phyloP scores from a whole-genome alignment of 345 rosid genomes.

The Gossypium herbaceum region DNA sequence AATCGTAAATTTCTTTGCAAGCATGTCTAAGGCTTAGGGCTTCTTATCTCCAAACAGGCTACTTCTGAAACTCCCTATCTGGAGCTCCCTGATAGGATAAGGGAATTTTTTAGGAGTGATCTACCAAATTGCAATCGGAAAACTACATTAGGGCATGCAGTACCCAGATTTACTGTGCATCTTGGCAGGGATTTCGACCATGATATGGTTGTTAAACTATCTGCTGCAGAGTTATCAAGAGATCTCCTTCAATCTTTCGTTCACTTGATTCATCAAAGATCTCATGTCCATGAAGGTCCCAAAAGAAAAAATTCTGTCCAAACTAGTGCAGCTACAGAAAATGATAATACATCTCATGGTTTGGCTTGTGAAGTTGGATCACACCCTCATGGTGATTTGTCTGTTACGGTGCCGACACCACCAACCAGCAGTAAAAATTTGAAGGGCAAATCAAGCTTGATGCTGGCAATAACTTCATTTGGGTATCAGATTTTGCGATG shows the following conservation, averaged over 20 bases:
- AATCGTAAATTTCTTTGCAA: background rate
- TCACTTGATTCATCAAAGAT: conserved; percentile 61
- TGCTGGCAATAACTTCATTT: conserved; percentile 65
- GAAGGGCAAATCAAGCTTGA: conserved; percentile 70
- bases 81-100: conserved; percentile 56
- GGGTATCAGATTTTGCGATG: conserved; percentile 82
- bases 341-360: conserved; percentile 20
- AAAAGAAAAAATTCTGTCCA: conserved; percentile 27
- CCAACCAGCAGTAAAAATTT: conserved; percentile 41
- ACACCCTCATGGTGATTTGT: conserved; percentile 33
- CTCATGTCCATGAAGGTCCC: conserved; percentile 33
- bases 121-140: conserved; percentile 37
- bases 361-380: conserved; percentile 25
- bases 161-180: conserved; percentile 60
- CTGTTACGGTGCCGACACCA: conserved; percentile 32
- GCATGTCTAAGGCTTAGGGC: conserved; percentile 8
- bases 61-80: conserved; percentile 67
- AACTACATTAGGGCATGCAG: conserved; percentile 39
- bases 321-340: conserved; percentile 22
- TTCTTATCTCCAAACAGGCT: conserved; percentile 50
- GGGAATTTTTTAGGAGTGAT: conserved; percentile 65
- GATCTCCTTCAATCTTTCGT: conserved; percentile 56
- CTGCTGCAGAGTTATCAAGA: conserved; percentile 64
- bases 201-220: conserved; percentile 53
- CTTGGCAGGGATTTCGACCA: conserved; percentile 46